Base-by-base conservation (phyloP, 2,329 filamentous ascomycete species). In the Thielaviopsis euricoi region DNA sequence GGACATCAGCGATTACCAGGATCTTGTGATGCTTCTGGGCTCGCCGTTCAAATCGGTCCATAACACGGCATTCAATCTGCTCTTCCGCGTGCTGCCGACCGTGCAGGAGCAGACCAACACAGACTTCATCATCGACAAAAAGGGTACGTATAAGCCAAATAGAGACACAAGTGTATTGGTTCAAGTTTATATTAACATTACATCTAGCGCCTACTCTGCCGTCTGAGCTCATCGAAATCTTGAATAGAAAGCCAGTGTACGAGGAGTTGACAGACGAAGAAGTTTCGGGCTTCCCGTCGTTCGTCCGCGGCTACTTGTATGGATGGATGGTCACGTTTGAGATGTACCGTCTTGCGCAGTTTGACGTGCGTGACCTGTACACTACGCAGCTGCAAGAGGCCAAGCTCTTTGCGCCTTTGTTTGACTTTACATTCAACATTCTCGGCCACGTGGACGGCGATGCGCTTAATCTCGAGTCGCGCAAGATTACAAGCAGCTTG, bases 261-360 rank as follows among this genome's bases (percentile, higher is more conserved):
- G 79, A 85, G n/a, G 75, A 76, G 13, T 79, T 89, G 52, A 75
- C 78, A 0, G 81, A 86, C 52, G 78, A 84, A 9, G 74, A 78
- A 40, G 81, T 89, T 22, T 76, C 82, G 5, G 74, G 79, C 17
- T 86, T 90, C 64, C 89, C 89, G 12, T 73, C 81, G 0, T 67
- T 79, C 0, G 74, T 95, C 53, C 81, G 89, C 56, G 82, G 84
- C 10, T 98, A 96, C 65, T 76, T 98, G 2, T 74, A 95, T 26
- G 86, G 88, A 12, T 98, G 93, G 93, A 81, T 87, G 62, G 75
- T 97, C 1, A 77, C 96, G 0, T 97, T 95, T 66, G 89, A 95
- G 64, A 85, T 91, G 51, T 94, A 91, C 66, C 74, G 76, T 19
- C 81, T 82, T 21, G 82, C 89, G 13, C 88, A 90, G 0, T 85